Percentiles rank a stretch among this genome's conserved stretches.
Evolutionary conservation across 106 monocot genomes (phyloP).

Genomic region (Allium fistulosum): DNA sequence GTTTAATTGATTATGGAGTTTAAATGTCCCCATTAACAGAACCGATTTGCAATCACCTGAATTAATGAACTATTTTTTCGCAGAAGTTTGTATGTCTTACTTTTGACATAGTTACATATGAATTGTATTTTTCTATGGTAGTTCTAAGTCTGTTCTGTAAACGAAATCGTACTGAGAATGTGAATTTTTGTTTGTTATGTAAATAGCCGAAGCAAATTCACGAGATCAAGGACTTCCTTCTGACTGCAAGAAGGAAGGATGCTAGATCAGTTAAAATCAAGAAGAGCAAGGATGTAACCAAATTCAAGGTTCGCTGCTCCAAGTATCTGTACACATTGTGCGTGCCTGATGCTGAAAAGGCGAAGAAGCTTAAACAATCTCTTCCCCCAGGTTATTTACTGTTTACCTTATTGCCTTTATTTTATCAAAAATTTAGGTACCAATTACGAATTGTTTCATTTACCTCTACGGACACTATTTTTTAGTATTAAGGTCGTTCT

Average conservation of each 20-base stretch:
- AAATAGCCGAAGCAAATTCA: conserved; percentile 60
- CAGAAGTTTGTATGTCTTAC: too few species aligned
- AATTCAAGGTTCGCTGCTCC: conserved; percentile 60
- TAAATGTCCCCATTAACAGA: too few species aligned
- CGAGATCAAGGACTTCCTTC: conserved; percentile 68
- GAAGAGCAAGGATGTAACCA: conserved; percentile 53
- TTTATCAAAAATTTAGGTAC: not conserved
- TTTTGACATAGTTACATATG: too few species aligned
- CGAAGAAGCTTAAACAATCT: conserved; percentile 59
- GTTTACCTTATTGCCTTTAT: not conserved
- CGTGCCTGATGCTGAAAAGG: conserved; percentile 51
- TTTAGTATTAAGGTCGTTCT: not conserved
- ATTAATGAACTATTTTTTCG: too few species aligned
- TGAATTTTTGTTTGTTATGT: not conserved
- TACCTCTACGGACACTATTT: not conserved
- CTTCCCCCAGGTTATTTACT: conserved; percentile 37
- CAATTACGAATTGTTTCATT: not conserved
- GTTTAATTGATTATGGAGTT: too few species aligned
- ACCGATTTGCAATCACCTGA: too few species aligned
- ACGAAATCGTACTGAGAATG: too few species aligned
- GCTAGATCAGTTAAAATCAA: conserved; percentile 60
- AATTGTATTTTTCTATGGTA: too few species aligned
- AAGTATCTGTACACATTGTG: conserved; percentile 58
- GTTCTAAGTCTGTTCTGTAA: too few species aligned
- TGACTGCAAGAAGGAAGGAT: conserved; percentile 62